Percentiles rank a stretch among this genome's conserved stretches.
These are phyloP conservation scores for Wallacemonas sp. DNA, from an alignment of 208 protist genomes.

Conservation along the genomic window DNA sequence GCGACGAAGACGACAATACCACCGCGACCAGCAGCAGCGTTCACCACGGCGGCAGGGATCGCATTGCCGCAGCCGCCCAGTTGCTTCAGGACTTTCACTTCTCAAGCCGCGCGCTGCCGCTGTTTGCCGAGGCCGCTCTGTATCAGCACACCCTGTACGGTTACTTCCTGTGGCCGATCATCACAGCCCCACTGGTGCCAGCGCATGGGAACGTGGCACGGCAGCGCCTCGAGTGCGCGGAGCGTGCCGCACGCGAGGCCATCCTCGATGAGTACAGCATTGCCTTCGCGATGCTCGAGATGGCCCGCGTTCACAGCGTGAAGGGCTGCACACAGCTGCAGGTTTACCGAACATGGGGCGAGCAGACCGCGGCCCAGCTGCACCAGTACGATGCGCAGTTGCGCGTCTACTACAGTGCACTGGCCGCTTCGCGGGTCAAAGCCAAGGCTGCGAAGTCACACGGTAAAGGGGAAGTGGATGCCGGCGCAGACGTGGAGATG, in stretches of 20 bases:
- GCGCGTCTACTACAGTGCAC: background rate
- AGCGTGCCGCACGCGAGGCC: background rate
- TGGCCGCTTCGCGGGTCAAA: background rate
- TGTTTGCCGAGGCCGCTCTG: slow-evolving; percentile 12
- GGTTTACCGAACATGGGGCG: slow-evolving; percentile 4
- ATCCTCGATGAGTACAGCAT: slow-evolving; percentile 2
- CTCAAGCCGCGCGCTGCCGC: slow-evolving; percentile 17
- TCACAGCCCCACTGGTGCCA: slow-evolving; percentile 9
- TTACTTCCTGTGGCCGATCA: slow-evolving; percentile 7
- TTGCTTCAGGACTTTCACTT: slow-evolving; percentile 26
- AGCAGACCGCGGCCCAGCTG: slow-evolving; percentile 13
- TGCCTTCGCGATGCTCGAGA: slow-evolving; percentile 1
- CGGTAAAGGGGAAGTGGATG: too few relatives aligned
- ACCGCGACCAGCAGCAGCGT: background rate
- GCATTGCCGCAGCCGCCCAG: background rate
- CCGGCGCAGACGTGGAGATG: too few relatives aligned
- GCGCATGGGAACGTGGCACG: background rate
- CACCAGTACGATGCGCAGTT: slow-evolving; percentile 7
- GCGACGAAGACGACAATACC: too few relatives aligned
- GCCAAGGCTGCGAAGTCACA: too few relatives aligned
- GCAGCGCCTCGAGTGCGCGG: background rate
- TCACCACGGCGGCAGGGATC: background rate
- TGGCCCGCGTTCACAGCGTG: slow-evolving; percentile 17
- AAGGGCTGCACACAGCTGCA: slow-evolving; percentile 12
- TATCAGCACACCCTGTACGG: slow-evolving; percentile 16